Percentiles rank a stretch among this genome's conserved stretches.
Evolutionary conservation across 352 stramenopile genomes (phyloP).

Genomic region (Globisporangium parvum): DNA sequence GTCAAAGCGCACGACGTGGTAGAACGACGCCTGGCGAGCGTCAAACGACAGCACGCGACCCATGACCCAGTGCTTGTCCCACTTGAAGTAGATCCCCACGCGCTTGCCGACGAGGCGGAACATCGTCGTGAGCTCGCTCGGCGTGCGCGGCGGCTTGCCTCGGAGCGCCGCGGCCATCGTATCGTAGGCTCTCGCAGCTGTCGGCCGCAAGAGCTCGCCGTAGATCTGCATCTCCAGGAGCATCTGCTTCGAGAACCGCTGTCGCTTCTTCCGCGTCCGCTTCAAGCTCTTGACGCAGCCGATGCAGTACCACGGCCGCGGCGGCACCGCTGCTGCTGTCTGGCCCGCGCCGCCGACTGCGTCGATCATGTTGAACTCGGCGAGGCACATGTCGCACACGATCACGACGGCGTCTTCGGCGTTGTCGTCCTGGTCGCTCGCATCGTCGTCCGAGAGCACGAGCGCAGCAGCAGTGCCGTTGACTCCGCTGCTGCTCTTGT

Average conservation of each 20-base stretch:
- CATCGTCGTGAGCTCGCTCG: slow-evolving; percentile 40
- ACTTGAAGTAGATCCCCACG: slow-evolving; percentile 61
- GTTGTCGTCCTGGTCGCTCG: slow-evolving; percentile 22
- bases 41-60: slow-evolving; percentile 64
- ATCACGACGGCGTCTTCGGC: slow-evolving; percentile 45
- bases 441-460: slow-evolving; percentile 40
- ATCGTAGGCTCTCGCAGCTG: slow-evolving; percentile 60
- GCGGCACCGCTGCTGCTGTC: slow-evolving; percentile 20
- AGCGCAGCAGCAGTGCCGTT: slow-evolving; percentile 24
- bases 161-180: slow-evolving; percentile 29
- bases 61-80: slow-evolving; percentile 78
- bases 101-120: slow-evolving; percentile 61
- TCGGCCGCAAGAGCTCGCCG: slow-evolving; percentile 52
- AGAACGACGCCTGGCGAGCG: slow-evolving; percentile 31
- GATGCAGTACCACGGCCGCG: slow-evolving; percentile 70
- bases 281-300: slow-evolving; percentile 63
- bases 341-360: slow-evolving; percentile 20
- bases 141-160: slow-evolving; percentile 41
- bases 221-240: slow-evolving; percentile 80
- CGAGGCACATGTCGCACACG: slow-evolving; percentile 73
- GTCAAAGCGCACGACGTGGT: slow-evolving; percentile 65
- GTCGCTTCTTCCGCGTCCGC: slow-evolving; percentile 70
- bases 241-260: slow-evolving; percentile 83
- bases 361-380: slow-evolving; percentile 68
- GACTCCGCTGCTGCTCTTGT: slow-evolving; percentile 1